Percentiles rank a stretch among this genome's conserved stretches.
Evolutionary conservation across 345 rosid genomes (phyloP).

Genomic region (Brassica cretica): DNA sequence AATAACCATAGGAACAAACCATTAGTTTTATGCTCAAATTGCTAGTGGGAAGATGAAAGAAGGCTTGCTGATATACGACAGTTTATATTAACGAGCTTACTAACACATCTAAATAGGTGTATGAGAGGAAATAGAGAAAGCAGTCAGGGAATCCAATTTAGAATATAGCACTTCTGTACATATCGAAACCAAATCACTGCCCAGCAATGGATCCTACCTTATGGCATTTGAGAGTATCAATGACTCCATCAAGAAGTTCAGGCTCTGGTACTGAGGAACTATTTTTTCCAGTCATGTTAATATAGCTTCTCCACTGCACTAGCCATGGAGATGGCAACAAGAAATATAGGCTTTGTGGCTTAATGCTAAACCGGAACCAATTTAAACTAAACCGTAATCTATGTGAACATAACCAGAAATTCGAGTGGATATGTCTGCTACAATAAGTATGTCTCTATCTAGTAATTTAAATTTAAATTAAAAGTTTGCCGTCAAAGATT

Average conservation of each 20-base stretch:
- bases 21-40: conserved; percentile 26
- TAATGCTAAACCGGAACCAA: conserved; percentile 44
- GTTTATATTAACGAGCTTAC: conserved; percentile 1
- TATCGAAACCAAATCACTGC: conserved; percentile 9
- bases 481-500: no score
- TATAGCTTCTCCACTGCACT: conserved; percentile 77
- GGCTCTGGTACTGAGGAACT: conserved; percentile 61
- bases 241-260: conserved; percentile 60
- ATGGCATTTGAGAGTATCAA: conserved; percentile 73
- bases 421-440: no score
- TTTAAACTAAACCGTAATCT: no score
- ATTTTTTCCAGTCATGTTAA: conserved; percentile 70
- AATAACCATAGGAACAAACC: conserved; percentile 21
- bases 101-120: neutral
- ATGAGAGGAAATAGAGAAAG: conserved; percentile 22
- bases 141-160: conserved; percentile 1
- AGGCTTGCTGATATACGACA: conserved; percentile 10
- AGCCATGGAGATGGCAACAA: conserved; percentile 86
- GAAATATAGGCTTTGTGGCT: conserved; percentile 60
- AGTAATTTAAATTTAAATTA: no score
- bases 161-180: conserved; percentile 1
- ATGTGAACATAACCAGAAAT: no score
- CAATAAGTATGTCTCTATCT: no score
- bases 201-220: conserved; percentile 53
- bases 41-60: neutral